A percentile compares a stretch with the other conserved stretches of the same genome.
Evolutionary conservation across 345 rosid genomes (phyloP).

Genomic region (Eucalyptus tenuipes): DNA sequence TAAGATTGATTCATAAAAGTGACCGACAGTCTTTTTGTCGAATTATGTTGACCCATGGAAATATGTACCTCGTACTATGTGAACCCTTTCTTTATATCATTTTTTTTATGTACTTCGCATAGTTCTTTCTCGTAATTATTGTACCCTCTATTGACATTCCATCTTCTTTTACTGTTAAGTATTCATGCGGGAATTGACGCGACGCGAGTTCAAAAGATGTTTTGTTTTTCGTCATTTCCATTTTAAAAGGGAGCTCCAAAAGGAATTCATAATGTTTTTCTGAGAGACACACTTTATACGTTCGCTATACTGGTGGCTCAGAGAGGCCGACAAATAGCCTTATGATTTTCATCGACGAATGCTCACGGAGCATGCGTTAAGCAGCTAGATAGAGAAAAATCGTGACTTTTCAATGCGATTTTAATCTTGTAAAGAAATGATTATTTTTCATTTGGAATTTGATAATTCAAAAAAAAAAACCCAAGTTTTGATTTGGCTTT

Average conservation of each 20-base stretch:
- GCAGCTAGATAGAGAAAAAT: not conserved
- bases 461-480: not conserved
- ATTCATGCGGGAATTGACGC: not conserved
- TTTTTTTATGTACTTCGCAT: not conserved
- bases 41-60: not conserved
- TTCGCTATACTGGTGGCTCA: not conserved
- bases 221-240: not conserved
- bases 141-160: not conserved
- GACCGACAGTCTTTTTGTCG: fast-evolving
- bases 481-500: not conserved
- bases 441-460: not conserved
- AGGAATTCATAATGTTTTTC: not conserved
- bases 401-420: not conserved
- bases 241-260: not conserved
- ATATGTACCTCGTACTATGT: fast-evolving
- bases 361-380: not conserved
- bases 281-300: not conserved
- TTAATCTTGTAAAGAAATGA: not conserved
- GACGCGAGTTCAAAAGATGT: not conserved
- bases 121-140: not conserved
- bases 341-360: not conserved
- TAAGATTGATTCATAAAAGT: not conserved
- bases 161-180: not conserved
- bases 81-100: not conserved
- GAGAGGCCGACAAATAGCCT: not conserved